These are phyloP conservation scores for Ogataea ramenticola DNA, from an alignment of 805 yeast species.

Conservation along the genomic window DNA sequence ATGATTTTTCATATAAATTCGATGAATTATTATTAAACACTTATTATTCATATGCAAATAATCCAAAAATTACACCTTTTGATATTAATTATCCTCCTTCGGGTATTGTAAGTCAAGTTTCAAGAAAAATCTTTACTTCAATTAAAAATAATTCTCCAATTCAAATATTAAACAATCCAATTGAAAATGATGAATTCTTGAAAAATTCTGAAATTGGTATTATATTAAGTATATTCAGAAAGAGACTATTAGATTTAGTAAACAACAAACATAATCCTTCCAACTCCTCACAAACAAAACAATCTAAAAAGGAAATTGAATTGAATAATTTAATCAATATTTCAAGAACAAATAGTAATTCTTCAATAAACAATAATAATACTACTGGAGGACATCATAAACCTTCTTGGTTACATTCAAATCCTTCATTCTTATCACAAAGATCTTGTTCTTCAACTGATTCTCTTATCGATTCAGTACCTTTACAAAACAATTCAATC, in stretches of 20 bases:
- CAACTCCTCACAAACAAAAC: slow-evolving; percentile 8
- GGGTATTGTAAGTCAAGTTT: slow-evolving; percentile 54
- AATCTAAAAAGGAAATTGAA: not conserved
- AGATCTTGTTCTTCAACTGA: slow-evolving; percentile 28
- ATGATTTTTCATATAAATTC: slow-evolving; percentile 29
- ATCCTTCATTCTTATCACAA: slow-evolving; percentile 22
- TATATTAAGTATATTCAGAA: slow-evolving; percentile 17
- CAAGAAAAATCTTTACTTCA: slow-evolving; percentile 43
- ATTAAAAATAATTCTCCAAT: slow-evolving; percentile 6
- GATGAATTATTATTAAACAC: slow-evolving; percentile 38
- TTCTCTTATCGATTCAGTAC: slow-evolving; percentile 27
- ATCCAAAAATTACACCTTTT: slow-evolving; percentile 64
- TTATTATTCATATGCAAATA: slow-evolving; percentile 41
- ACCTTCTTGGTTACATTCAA: slow-evolving; percentile 30
- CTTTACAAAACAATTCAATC: slow-evolving; percentile 4
- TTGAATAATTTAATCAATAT: not conserved
- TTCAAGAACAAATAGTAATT: slow-evolving; percentile 3
- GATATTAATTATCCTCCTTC: slow-evolving; percentile 59
- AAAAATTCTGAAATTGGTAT: not conserved
- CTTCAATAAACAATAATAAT: slow-evolving; percentile 1
- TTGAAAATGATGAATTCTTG: not conserved
- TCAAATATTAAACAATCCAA: not conserved
- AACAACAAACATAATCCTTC: slow-evolving; percentile 2
- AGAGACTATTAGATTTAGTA: slow-evolving; percentile 22
- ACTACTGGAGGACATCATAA: slow-evolving; percentile 9